Conservation (phyloP, 1,284 basidiomycete species). For the Phylloboletellus chloephorus region DNA sequence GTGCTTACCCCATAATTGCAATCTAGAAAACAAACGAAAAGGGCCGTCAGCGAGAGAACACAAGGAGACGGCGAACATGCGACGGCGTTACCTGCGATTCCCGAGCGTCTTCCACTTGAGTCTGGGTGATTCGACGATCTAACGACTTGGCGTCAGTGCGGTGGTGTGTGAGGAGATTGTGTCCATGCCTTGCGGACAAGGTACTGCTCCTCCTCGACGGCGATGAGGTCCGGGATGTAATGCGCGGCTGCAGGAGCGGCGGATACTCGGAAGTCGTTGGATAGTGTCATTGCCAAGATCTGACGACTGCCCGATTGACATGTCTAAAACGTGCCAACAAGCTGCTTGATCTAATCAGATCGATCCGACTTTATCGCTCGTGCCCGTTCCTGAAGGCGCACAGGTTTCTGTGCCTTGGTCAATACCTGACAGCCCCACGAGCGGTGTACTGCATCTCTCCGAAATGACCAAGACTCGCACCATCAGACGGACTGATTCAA, state of each 20-base stretch:
- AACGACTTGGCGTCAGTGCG: conserved; percentile 16
- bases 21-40: conserved; percentile 35
- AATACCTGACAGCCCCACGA: no score
- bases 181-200: conserved; percentile 63
- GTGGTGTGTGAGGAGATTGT: conserved; percentile 2
- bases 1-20: conserved; percentile 71
- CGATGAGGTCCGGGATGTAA: conserved; percentile 81
- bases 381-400: conserved; percentile 6
- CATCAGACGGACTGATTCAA: no score
- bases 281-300: no score
- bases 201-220: conserved; percentile 72
- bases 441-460: no score
- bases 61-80: conserved; percentile 4
- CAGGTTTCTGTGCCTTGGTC: no score
- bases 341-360: no score
- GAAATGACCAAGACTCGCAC: no score
- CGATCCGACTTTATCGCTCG: conserved; percentile 24
- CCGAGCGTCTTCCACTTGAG: conserved; percentile 82
- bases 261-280: conserved; percentile 13
- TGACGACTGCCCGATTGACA: no score
- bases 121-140: conserved; percentile 75
- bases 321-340: no score
- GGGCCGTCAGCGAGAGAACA: conserved; percentile 7
- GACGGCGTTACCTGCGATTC: conserved; percentile 58
- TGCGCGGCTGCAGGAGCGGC: conserved; percentile 37